phyloP scores from a whole-genome alignment of 345 rosid genomes.

The Lenwebbia sp. region DNA sequence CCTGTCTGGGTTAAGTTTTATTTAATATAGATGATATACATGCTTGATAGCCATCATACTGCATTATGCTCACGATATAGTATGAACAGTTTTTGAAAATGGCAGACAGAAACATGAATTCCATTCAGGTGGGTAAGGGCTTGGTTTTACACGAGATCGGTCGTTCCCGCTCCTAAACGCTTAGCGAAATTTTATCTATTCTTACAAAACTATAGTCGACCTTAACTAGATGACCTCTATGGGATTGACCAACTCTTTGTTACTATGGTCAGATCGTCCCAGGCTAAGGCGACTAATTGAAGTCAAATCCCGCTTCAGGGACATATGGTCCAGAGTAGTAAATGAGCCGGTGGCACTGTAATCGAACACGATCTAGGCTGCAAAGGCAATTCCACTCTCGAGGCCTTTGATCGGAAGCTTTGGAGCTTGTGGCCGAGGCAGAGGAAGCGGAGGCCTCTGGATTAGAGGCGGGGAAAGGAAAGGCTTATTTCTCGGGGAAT shows the following conservation, averaged over 20 bases:
- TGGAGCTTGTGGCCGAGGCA: neutral
- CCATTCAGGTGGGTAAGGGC: neutral
- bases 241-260: neutral
- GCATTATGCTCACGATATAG: neutral
- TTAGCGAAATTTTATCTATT: neutral
- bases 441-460: neutral
- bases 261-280: neutral
- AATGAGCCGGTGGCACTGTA: too few species aligned
- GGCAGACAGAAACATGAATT: too few species aligned
- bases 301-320: neutral
- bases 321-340: too few species aligned
- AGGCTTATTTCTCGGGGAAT: neutral
- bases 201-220: neutral
- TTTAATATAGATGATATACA: fast-evolving
- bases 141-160: neutral
- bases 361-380: too few species aligned
- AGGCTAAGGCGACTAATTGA: neutral
- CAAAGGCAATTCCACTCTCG: neutral
- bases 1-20: neutral
- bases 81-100: neutral
- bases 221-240: neutral
- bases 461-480: neutral
- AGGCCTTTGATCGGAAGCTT: neutral
- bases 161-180: neutral
- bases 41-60: neutral